These are phyloP conservation scores for Puccinia coronata DNA, from an alignment of 1,284 basidiomycete genomes.

Conservation along the genomic window DNA sequence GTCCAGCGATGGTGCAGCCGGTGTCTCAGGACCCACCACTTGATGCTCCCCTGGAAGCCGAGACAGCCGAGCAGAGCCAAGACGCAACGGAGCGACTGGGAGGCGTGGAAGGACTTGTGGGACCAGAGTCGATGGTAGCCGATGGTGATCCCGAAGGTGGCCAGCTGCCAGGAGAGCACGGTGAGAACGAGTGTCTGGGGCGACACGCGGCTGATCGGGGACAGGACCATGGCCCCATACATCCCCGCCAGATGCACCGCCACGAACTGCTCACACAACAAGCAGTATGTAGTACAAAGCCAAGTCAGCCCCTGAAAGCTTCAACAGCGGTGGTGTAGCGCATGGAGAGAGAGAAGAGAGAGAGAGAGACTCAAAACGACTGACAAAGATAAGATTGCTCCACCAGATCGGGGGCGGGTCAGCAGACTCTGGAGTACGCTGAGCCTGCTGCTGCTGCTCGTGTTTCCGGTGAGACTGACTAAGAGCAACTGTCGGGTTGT, in stretches of 20 bases:
- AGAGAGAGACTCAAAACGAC: slow-evolving; percentile 11
- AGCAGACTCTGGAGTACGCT: background rate
- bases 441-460: background rate
- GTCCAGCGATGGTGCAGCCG: slow-evolving; percentile 70
- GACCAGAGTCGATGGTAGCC: slow-evolving; percentile 77
- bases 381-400: slow-evolving; percentile 69
- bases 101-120: slow-evolving; percentile 70
- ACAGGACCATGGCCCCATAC: background rate
- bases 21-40: slow-evolving; percentile 64
- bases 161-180: slow-evolving; percentile 34
- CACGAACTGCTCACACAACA: slow-evolving; percentile 29
- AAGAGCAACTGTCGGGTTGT: no score
- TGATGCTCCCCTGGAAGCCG: slow-evolving; percentile 69
- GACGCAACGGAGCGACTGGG: slow-evolving; percentile 64
- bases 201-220: slow-evolving; percentile 15
- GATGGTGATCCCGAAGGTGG: slow-evolving; percentile 64
- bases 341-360: background rate
- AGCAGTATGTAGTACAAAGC: background rate
- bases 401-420: slow-evolving; percentile 64
- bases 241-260: slow-evolving; percentile 16
- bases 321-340: no score
- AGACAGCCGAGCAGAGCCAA: slow-evolving; percentile 70
- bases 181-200: background rate
- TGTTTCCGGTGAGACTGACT: background rate
- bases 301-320: no score